These are phyloP conservation scores for Nicotiana knightiana DNA, from an alignment of 257 asterid genomes.

Conservation along the genomic window DNA sequence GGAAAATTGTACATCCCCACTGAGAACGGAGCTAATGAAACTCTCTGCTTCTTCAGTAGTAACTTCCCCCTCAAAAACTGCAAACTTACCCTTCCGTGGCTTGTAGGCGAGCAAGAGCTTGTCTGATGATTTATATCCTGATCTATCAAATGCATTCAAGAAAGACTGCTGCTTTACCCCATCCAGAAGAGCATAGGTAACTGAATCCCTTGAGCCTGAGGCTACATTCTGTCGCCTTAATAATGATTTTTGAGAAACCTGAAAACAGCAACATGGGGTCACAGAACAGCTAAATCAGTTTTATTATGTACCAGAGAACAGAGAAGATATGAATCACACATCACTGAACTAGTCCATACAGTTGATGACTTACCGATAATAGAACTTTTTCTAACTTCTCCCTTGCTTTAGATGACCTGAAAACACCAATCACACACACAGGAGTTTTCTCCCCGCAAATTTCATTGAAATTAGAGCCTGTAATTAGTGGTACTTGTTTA, in stretches of 20 bases:
- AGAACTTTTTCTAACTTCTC: conserved; percentile 59
- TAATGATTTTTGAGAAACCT: conserved; percentile 81
- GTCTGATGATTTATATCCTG: conserved; percentile 58
- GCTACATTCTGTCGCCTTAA: conserved; percentile 41
- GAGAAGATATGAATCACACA: neutral
- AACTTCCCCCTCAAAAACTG: conserved; percentile 37
- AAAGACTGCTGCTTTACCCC: conserved; percentile 68
- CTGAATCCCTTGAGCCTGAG: conserved; percentile 41
- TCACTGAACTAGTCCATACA: neutral
- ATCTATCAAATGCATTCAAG: conserved; percentile 54
- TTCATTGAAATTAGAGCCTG: conserved; percentile 53
- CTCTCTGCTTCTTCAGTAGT: conserved; percentile 58
- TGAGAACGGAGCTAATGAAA: conserved; percentile 59
- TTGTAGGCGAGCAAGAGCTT: conserved; percentile 71
- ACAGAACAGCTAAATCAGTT: neutral
- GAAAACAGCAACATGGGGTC: neutral
- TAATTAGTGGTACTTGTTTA: conserved; percentile 43
- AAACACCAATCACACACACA: conserved; percentile 79
- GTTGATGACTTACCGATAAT: conserved; percentile 45
- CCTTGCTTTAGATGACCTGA: conserved; percentile 54
- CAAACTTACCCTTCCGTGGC: conserved; percentile 71
- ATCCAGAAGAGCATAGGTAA: conserved; percentile 70
- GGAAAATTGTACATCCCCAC: conserved; percentile 67
- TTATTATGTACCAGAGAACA: neutral
- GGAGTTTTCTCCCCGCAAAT: conserved; percentile 66